phyloP scores from a whole-genome alignment of 257 asterid species.

The Penstemon eatonii region DNA sequence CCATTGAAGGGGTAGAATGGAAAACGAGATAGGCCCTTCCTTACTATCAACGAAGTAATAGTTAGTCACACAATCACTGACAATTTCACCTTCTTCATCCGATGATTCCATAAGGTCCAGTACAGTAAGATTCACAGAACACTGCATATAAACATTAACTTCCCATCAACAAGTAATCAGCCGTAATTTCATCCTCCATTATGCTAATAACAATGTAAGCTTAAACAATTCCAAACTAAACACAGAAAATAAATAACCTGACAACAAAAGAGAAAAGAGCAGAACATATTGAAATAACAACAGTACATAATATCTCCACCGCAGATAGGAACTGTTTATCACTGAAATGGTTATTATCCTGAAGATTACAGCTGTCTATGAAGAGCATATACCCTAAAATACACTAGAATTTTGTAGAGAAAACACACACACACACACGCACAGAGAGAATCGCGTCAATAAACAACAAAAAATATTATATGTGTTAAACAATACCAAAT shows the following conservation, averaged over 20 bases:
- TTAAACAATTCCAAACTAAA: background rate
- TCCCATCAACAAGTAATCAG: background rate
- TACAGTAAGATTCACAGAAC: background rate
- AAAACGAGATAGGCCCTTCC: conserved; percentile 43
- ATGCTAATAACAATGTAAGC: background rate
- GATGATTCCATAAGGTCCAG: conserved; percentile 48
- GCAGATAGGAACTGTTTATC: background rate
- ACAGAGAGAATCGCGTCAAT: too few species aligned
- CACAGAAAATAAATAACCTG: background rate
- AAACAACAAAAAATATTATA: too few species aligned
- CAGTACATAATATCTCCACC: background rate
- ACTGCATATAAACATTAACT: conserved; percentile 4
- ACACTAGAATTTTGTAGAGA: too few species aligned
- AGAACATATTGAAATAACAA: background rate
- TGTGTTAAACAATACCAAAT: background rate
- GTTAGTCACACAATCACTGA: conserved; percentile 38
- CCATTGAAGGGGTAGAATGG: conserved; percentile 56
- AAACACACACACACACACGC: too few species aligned
- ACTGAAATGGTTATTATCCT: too few species aligned
- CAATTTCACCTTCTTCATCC: conserved; percentile 76
- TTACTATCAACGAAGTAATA: conserved; percentile 41
- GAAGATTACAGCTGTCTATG: too few species aligned
- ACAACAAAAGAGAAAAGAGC: background rate
- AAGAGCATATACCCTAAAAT: too few species aligned
- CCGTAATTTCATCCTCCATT: background rate